Conservation (phyloP, 768 basidiomycete species). For the Lanmaoa pseudosensibilis region DNA sequence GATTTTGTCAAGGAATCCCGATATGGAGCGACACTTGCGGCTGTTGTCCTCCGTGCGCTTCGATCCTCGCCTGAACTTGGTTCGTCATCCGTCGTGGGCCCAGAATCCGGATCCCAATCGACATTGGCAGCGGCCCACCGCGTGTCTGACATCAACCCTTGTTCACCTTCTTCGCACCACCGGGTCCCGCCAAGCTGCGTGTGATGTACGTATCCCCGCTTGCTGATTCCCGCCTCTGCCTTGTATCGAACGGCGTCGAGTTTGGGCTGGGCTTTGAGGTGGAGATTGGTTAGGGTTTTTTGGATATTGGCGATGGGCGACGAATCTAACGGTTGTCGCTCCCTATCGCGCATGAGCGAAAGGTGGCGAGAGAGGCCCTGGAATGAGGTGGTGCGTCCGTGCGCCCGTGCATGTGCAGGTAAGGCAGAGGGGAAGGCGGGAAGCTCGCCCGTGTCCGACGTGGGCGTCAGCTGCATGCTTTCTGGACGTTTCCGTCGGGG, state of each 20-base stretch:
- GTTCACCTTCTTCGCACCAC: constrained; percentile 38
- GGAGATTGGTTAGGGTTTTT: constrained; percentile 41
- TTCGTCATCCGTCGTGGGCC: constrained; percentile 29
- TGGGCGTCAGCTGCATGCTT: constrained; percentile 52
- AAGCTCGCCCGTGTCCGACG: constrained; percentile 15
- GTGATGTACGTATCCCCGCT: constrained; percentile 55
- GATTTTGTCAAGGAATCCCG: constrained; percentile 23
- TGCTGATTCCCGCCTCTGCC: constrained; percentile 66
- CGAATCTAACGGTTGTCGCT: constrained; percentile 20
- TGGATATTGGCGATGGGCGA: constrained; percentile 44
- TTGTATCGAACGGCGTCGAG: constrained; percentile 68
- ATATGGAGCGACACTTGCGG: not conserved
- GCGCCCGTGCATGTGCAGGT: constrained; percentile 12
- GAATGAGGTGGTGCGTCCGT: constrained; percentile 21
- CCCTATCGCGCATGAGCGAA: constrained; percentile 34
- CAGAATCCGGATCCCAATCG: constrained; percentile 20
- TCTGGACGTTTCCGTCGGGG: constrained; percentile 57
- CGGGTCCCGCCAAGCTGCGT: constrained; percentile 23
- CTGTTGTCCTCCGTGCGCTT: not conserved
- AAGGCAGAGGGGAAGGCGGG: constrained; percentile 7
- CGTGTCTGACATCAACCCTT: constrained; percentile 39
- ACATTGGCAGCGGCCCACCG: constrained; percentile 32
- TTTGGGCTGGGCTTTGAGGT: constrained; percentile 47
- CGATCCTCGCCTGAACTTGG: constrained; percentile 22
- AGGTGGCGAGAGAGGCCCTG: constrained; percentile 39